phyloP scores from a whole-genome alignment of 176 grass and related monocot genomes.

The Zizania latifolia region DNA sequence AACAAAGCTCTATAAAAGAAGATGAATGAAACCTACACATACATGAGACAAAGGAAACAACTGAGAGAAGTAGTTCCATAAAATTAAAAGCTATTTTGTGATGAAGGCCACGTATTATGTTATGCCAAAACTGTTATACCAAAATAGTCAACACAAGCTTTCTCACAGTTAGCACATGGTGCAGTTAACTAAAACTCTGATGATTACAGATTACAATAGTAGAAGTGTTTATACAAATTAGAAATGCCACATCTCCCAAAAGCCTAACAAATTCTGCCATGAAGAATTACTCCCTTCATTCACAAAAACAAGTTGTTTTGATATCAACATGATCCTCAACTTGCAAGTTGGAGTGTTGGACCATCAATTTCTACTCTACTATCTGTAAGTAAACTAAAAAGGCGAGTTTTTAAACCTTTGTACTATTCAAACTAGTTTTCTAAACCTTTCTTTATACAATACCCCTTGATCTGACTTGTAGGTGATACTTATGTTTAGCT shows the following conservation, averaged over 20 bases:
- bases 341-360: not conserved
- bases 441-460: not conserved
- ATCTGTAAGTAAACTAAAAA: not conserved
- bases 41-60: not conserved
- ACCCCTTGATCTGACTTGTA: not conserved
- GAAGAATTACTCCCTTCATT: not conserved
- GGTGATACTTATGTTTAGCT: not conserved
- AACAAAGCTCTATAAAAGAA: not conserved
- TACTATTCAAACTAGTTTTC: not conserved
- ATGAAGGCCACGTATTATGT: no score
- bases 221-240: not conserved
- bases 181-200: not conserved
- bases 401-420: not conserved
- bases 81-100: not conserved
- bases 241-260: not conserved
- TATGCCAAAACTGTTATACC: no score
- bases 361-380: not conserved
- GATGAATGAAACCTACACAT: not conserved
- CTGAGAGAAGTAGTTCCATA: not conserved
- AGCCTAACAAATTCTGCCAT: not conserved
- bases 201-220: not conserved
- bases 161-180: not conserved
- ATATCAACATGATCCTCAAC: not conserved
- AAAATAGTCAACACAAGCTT: not conserved
- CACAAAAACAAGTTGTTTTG: not conserved